phyloP scores from a whole-genome alignment of 2,329 filamentous ascomycete species.

The Eurotiales sp. region DNA sequence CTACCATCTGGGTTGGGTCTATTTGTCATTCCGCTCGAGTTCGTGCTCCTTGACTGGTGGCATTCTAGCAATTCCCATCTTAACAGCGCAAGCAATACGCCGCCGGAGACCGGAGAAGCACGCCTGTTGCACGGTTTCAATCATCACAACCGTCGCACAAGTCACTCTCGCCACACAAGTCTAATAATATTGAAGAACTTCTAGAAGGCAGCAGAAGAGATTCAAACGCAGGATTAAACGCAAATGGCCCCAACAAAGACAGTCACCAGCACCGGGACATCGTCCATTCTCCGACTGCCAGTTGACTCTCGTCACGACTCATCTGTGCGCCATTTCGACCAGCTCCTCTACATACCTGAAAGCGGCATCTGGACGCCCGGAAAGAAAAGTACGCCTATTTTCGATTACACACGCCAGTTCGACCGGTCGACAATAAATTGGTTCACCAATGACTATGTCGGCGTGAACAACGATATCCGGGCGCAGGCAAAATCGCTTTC shows the following conservation, averaged over 20 bases:
- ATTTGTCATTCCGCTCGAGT: no score
- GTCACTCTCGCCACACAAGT: no score
- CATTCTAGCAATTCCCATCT: no score
- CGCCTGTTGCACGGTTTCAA: no score
- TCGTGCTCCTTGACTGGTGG: no score
- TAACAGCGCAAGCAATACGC: no score
- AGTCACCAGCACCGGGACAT: background rate
- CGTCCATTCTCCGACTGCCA: slow-evolving; percentile 9
- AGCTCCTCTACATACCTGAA: slow-evolving; percentile 14
- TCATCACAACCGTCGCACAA: no score
- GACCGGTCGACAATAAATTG: slow-evolving; percentile 8
- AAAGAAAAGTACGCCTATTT: slow-evolving; percentile 12
- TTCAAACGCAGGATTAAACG: background rate
- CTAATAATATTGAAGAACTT: no score
- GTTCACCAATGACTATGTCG: slow-evolving; percentile 13
- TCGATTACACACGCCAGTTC: slow-evolving; percentile 10
- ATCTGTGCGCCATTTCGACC: slow-evolving; percentile 8
- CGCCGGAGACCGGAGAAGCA: no score
- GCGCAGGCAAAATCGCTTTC: slow-evolving; percentile 5
- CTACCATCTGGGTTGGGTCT: no score
- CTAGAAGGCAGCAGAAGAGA: no score
- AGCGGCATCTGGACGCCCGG: slow-evolving; percentile 13
- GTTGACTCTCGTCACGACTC: slow-evolving; percentile 12
- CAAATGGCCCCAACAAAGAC: slow-evolving; percentile 12
- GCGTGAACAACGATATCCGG: slow-evolving; percentile 10